These are phyloP conservation scores for Ustilago lituana DNA, from an alignment of 1,284 basidiomycete species.

Conservation along the genomic window DNA sequence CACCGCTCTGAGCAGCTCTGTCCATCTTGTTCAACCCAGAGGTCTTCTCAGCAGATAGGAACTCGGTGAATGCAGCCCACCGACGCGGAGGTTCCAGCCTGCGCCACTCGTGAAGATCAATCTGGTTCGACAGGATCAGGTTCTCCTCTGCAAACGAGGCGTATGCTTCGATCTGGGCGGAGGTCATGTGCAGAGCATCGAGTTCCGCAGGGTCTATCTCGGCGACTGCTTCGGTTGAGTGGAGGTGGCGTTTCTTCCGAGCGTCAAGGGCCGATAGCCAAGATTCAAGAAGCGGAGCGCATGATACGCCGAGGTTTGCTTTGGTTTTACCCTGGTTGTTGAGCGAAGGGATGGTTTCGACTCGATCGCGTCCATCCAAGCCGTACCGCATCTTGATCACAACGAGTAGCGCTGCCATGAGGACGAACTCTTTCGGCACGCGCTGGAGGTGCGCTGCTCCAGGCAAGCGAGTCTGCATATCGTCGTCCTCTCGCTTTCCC, in stretches of 20 bases:
- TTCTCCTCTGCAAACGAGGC: constrained; percentile 75
- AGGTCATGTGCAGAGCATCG: constrained; percentile 73
- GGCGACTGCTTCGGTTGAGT: constrained; percentile 65
- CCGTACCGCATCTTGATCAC: constrained; percentile 62
- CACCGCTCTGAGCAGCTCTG: background rate
- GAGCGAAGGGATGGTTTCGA: constrained; percentile 20
- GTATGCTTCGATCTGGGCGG: constrained; percentile 75
- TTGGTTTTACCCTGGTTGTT: background rate
- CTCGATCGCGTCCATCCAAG: constrained; percentile 52
- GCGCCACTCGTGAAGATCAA: constrained; percentile 41
- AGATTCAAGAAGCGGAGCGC: constrained; percentile 29
- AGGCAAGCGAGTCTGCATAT: constrained; percentile 1
- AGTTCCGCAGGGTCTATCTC: constrained; percentile 73
- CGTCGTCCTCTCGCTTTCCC: background rate
- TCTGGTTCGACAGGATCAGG: constrained; percentile 65
- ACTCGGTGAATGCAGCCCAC: constrained; percentile 34
- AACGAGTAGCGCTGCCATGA: constrained; percentile 71
- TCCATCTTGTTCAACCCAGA: constrained; percentile 1
- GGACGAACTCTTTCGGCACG: constrained; percentile 78
- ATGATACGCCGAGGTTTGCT: constrained; percentile 11
- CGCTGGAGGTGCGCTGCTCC: constrained; percentile 68
- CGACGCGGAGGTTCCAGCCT: constrained; percentile 19
- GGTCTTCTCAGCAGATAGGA: too few species aligned
- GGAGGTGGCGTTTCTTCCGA: constrained; percentile 10
- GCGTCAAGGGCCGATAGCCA: constrained; percentile 30